Conservation (phyloP, 2,329 filamentous ascomycete genomes). For the Cyphellophora attinorum region DNA sequence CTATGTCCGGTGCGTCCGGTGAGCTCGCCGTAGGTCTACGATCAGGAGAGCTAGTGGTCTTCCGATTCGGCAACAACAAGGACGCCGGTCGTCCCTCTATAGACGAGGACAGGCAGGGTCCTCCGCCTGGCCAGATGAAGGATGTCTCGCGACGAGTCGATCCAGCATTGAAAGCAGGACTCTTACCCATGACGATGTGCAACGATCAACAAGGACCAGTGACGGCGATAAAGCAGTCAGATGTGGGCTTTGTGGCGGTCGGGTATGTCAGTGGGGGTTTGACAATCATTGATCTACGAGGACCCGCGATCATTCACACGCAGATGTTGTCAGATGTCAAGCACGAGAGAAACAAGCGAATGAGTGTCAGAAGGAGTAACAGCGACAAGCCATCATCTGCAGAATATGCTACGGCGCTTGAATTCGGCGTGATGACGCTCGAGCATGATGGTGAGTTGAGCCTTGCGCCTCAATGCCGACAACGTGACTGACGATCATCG, state of each 20-base stretch:
- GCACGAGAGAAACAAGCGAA: conserved; percentile 50
- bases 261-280: conserved; percentile 77
- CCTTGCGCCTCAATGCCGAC: conserved; percentile 26
- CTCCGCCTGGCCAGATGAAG: conserved; percentile 61
- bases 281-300: conserved; percentile 76
- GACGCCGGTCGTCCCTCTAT: conserved; percentile 47
- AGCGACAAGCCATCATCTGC: conserved; percentile 41
- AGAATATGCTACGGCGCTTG: conserved; percentile 73
- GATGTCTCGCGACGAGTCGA: conserved; percentile 68
- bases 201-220: conserved; percentile 76
- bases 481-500: conserved; percentile 30
- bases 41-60: conserved; percentile 77
- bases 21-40: conserved; percentile 76
- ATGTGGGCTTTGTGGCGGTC: conserved; percentile 82
- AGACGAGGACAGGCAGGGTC: conserved; percentile 35
- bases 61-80: conserved; percentile 77
- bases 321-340: conserved; percentile 62
- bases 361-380: conserved; percentile 48
- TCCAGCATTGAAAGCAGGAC: conserved; percentile 62
- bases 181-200: conserved; percentile 71
- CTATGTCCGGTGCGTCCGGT: conserved; percentile 67
- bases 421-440: conserved; percentile 88
- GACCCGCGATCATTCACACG: conserved; percentile 73
- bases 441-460: no score
- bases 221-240: conserved; percentile 71